Conservation (phyloP, 78 protist genomes). For the Planoprotostelium fungivorum region DNA sequence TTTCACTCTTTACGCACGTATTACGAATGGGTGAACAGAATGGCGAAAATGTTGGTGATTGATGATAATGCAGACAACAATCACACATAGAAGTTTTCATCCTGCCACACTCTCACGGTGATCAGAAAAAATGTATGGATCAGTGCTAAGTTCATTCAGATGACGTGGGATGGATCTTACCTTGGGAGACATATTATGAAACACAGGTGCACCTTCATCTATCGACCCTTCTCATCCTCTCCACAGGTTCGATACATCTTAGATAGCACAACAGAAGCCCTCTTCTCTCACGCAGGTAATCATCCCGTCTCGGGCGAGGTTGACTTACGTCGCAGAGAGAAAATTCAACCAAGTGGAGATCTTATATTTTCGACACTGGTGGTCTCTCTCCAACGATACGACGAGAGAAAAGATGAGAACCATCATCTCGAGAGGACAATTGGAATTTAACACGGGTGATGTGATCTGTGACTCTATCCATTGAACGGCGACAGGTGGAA, state of each 20-base stretch:
- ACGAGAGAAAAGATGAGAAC: background rate
- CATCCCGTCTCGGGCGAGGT: background rate
- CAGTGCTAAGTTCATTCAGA: too few species aligned
- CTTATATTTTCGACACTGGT: background rate
- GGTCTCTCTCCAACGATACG: background rate
- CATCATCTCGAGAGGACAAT: background rate
- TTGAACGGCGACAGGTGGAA: background rate
- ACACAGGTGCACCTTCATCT: background rate
- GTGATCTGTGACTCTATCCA: background rate
- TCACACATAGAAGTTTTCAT: too few species aligned
- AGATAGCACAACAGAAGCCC: background rate
- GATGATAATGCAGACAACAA: too few species aligned
- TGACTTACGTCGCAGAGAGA: background rate
- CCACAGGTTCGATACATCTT: background rate
- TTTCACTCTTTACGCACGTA: too few species aligned
- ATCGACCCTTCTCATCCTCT: background rate
- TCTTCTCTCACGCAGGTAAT: background rate
- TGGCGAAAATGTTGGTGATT: too few species aligned
- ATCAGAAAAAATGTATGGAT: too few species aligned
- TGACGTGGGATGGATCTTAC: background rate
- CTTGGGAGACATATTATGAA: background rate
- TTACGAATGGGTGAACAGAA: too few species aligned
- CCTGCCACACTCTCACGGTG: constrained; percentile 7
- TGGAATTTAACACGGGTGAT: background rate
- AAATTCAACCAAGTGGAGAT: background rate